Evolutionary conservation across 257 asterid genomes (phyloP), one percentile per base, ranked within the genome.

Genomic region (Gentiana dahurica): DNA sequence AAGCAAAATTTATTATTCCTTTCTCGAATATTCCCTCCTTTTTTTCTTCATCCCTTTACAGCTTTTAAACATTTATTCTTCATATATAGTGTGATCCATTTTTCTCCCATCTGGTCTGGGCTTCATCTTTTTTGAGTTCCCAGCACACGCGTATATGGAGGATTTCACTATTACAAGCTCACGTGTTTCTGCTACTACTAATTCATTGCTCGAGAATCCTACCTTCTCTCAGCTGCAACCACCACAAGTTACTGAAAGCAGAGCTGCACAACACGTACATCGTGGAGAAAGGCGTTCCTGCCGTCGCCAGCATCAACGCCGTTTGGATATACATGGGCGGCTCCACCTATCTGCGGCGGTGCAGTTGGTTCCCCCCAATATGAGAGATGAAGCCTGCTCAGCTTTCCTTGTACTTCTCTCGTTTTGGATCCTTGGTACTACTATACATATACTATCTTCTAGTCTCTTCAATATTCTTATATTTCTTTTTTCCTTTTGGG

Each of bases 401-500:
- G 57, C 65, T 8, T 53, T 60, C 24, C 13, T 66, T 34, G 57
- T 66, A 4, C 61, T 66, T 38, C 0, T 49, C 54, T 39, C 65
- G 2, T 53, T 59, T 15, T 66, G 71, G 71, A 48, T 66, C 62
- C 59, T 66, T 12, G 71, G 71, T 66, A 49, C 46, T n/a, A n/a
- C n/a, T 32, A 3, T 33, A 5, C 24, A 24, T 24, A n/a, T n/a
- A 24, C 24, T 24, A 11, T 2, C 13, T 36, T 53, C 24, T 59
- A 35, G 10, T 34, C 34, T 49, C 6, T 34, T 57, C 33, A 2
- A 38, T 34, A 1, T 34, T 3, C 36, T 5, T 7, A 24, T 24
- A 24, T 24, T 24, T 24, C 24, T 24, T 24, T 24, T 24, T 24
- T 24, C 24, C 24, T 24, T 24, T 24, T 24, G 24, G 24, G 24